Base-by-base conservation (phyloP, 495 filamentous ascomycete species). In the Tetracladium setigerum region DNA sequence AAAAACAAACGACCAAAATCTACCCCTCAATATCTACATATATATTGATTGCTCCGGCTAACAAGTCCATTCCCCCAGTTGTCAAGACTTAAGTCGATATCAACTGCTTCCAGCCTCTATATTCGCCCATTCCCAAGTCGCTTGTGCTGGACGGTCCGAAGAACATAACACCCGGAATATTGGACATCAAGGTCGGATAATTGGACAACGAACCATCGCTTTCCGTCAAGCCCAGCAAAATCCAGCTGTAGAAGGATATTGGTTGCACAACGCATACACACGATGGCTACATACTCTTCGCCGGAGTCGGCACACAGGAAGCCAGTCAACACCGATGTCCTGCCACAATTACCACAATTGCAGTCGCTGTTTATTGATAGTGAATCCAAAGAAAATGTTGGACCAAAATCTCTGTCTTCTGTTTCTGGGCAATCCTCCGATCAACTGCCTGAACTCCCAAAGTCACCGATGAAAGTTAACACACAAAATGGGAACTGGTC, bases 381-480 rank as follows among this genome's bases (percentile, higher is more conserved):
- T 16, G 53, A 56, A 34, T 41, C 19, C 10, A 59, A 54, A 30
- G 54, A 56, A 27, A 42, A 47, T 64, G 22, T 38, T n/a, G 10
- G 19, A 10, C 27, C 50, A 30, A 58, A 71, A 66, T 39, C 50
- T 61, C 6, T 44, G 55, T 13, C 50, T 55, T 8, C 44, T 38
- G 27, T 50, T 49, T 38, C 53, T 48, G 47, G 50, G 44, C 32
- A 39, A 40, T 16, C 60, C 54, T 12, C 56, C 46, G 41, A 54
- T 46, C 22, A 54, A 53, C 58, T 68, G 13, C 64, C 70, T 27
- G 55, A 54, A 32, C 61, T 62, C 6, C 67, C 68, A 10, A 59
- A 62, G 27, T 71, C 71, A 4, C 61, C 70, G 1, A 67, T 72
- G 39, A 64, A 54, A 44, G 66, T 71, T 38, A 65, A 70, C 36